A percentile compares a stretch with the other conserved stretches of the same genome.
phyloP scores from a whole-genome alignment of 345 rosid genomes.

The Leavenworthia alabamica region DNA sequence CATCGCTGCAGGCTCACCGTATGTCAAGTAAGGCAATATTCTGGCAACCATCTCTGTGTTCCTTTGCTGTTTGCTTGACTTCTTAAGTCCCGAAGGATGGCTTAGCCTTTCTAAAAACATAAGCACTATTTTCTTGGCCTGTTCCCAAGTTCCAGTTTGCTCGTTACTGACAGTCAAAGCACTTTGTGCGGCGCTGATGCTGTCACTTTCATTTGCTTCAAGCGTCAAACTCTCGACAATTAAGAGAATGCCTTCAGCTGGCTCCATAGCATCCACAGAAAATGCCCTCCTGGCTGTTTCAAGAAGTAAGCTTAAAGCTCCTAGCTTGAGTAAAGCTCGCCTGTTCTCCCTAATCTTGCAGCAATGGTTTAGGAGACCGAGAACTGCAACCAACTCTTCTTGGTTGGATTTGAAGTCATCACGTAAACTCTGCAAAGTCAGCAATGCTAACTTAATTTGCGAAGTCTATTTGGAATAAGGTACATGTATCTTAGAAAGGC shows the following conservation, averaged over 20 bases:
- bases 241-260: conserved; percentile 96
- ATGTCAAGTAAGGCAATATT: conserved; percentile 92
- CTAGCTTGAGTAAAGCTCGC: conserved; percentile 69
- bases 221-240: conserved; percentile 90
- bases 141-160: conserved; percentile 82
- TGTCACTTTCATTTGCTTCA: conserved; percentile 93
- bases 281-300: conserved; percentile 97
- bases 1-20: conserved; percentile 99
- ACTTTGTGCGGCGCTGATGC: conserved; percentile 66
- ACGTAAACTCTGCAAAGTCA: conserved; percentile 52
- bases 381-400: conserved; percentile 89
- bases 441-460: conserved; percentile 10
- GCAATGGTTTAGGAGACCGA: conserved; percentile 91
- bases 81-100: conserved; percentile 78
- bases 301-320: conserved; percentile 91
- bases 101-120: conserved; percentile 92
- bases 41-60: conserved; percentile 99
- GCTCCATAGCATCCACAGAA: conserved; percentile 98
- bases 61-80: conserved; percentile 95
- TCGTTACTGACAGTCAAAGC: conserved; percentile 74
- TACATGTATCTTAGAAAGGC: conserved; percentile 6
- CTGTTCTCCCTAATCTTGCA: conserved; percentile 96
- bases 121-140: conserved; percentile 94
- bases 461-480: neutral
- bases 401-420: conserved; percentile 93